Evolutionary conservation across 768 basidiomycete genomes (phyloP).

Genomic region (Tylopilus plumbeoviolaceoides): DNA sequence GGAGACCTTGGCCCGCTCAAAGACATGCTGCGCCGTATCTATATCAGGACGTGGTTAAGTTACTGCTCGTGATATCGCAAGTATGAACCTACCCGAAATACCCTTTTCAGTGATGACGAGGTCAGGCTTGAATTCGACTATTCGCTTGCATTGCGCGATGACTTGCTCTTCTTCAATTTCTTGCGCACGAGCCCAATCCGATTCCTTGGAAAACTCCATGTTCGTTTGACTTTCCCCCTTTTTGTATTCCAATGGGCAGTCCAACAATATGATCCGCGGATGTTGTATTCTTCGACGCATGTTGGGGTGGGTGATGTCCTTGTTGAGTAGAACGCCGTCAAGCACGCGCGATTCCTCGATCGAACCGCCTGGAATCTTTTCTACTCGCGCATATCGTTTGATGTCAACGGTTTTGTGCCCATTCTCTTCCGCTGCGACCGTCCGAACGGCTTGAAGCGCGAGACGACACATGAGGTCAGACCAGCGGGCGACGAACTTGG

Average conservation of each 20-base stretch:
- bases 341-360: slow-evolving; percentile 90
- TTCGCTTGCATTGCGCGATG: slow-evolving; percentile 75
- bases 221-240: slow-evolving; percentile 99
- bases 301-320: slow-evolving; percentile 96
- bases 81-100: slow-evolving; percentile 66
- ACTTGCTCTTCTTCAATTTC: slow-evolving; percentile 98
- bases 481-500: slow-evolving; percentile 97
- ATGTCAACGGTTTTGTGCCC: slow-evolving; percentile 90
- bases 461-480: slow-evolving; percentile 96
- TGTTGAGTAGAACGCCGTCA: slow-evolving; percentile 94
- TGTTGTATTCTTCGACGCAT: slow-evolving; percentile 91
- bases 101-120: slow-evolving; percentile 97
- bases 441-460: slow-evolving; percentile 88
- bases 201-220: slow-evolving; percentile 94
- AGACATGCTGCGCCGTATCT: slow-evolving; percentile 93
- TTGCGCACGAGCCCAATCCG: slow-evolving; percentile 88
- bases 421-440: slow-evolving; percentile 73
- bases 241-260: slow-evolving; percentile 98
- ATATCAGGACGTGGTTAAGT: background rate
- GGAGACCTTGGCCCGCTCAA: slow-evolving; percentile 85
- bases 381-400: slow-evolving; percentile 96
- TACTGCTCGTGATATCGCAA: background rate
- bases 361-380: slow-evolving; percentile 96
- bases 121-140: slow-evolving; percentile 94
- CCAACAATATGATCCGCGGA: slow-evolving; percentile 84